Evolutionary conservation across 768 basidiomycete genomes (phyloP).

Genomic region (Kondoa malvinella): DNA sequence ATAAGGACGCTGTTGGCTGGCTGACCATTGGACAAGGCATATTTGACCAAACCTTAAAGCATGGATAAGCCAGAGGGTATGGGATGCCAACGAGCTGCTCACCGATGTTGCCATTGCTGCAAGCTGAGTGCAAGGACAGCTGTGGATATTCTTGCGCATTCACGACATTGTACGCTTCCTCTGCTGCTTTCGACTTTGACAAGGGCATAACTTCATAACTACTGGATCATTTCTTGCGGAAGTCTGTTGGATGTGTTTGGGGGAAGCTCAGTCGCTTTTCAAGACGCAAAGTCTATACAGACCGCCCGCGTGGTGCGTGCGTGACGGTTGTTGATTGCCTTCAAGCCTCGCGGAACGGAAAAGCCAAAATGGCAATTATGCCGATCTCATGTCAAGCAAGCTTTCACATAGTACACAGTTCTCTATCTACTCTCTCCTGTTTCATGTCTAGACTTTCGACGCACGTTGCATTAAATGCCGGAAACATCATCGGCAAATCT

Average conservation of each 20-base stretch:
- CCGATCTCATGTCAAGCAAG: too few species aligned
- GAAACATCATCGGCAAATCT: too few species aligned
- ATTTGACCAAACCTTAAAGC: conserved; percentile 53
- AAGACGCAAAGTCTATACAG: not conserved
- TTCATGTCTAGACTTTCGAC: too few species aligned
- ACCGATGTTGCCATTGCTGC: conserved; percentile 56
- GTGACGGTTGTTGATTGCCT: not conserved
- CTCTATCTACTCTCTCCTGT: too few species aligned
- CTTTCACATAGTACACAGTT: too few species aligned
- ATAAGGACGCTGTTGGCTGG: conserved; percentile 91
- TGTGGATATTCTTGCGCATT: conserved; percentile 27
- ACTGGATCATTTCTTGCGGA: not conserved
- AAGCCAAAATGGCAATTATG: too few species aligned
- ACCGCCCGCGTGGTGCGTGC: not conserved
- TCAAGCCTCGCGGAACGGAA: not conserved
- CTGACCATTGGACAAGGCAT: conserved; percentile 82
- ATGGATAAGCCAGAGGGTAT: not conserved
- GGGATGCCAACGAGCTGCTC: not conserved
- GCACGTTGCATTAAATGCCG: too few species aligned
- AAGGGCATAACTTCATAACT: not conserved
- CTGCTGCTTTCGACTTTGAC: not conserved
- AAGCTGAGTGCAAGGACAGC: conserved; percentile 38
- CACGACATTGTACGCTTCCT: not conserved
- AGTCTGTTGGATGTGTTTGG: not conserved
- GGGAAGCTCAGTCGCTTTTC: not conserved